Percentiles rank a stretch among this genome's conserved stretches.
Evolutionary conservation across 2,329 filamentous ascomycete genomes (phyloP).

Genomic region (Helicocarpus griseus): DNA sequence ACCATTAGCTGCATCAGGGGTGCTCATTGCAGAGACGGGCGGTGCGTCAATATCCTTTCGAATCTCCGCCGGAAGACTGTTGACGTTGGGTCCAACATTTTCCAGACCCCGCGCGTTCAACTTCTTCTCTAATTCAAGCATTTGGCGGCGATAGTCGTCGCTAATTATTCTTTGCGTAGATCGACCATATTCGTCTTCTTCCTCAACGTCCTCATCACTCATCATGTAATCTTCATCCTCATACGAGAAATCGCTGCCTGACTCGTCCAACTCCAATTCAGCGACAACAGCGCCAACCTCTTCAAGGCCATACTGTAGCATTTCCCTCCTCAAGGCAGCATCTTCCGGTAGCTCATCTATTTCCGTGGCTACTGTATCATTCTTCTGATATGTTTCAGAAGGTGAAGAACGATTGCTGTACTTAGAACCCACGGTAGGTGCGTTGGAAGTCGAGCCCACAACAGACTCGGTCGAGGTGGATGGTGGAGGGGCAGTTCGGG

Average conservation of each 20-base stretch:
- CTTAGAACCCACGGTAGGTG: constrained; percentile 3
- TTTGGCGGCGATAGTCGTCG: constrained; percentile 67
- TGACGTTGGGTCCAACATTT: constrained; percentile 45
- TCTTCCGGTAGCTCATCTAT: constrained; percentile 72
- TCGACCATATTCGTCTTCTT: constrained; percentile 68
- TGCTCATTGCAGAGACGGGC: constrained; percentile 7
- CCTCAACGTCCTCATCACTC: constrained; percentile 45
- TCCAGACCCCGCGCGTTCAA: constrained; percentile 51
- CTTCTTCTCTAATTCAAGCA: constrained; percentile 75
- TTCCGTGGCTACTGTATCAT: constrained; percentile 51
- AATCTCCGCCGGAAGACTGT: constrained; percentile 25
- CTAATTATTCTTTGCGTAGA: constrained; percentile 58
- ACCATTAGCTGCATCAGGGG: constrained; percentile 10
- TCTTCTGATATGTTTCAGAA: neutral
- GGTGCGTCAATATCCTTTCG: constrained; percentile 21
- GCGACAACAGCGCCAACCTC: constrained; percentile 90
- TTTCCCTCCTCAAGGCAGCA: constrained; percentile 68
- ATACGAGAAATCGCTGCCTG: constrained; percentile 38
- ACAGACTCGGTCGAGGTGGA: neutral
- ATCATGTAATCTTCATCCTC: constrained; percentile 48
- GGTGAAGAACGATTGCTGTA: neutral
- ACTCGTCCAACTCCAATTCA: constrained; percentile 74
- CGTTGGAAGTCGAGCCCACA: constrained; percentile 1
- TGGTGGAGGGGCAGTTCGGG: neutral
- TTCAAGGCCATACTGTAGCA: constrained; percentile 80